Evolutionary conservation across 768 basidiomycete species (phyloP), one percentile per base, ranked within the genome.

Genomic region (Scleroderma citrinum): DNA sequence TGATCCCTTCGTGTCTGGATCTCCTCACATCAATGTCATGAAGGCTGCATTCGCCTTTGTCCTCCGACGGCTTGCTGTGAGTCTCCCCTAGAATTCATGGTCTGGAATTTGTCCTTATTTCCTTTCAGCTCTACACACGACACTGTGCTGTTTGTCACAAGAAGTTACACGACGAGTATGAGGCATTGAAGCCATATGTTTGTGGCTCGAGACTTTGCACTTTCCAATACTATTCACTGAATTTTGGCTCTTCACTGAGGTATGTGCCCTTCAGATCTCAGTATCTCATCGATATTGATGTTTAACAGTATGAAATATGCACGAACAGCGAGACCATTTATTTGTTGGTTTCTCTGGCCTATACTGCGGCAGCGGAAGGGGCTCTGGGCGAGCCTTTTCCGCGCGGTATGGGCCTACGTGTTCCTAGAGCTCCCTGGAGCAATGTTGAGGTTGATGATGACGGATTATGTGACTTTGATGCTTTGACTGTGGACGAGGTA

Each of bases 71-170:
- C 67, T 86, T 34, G 72, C 77, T 49, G 83, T 83, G 54, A 47
- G 72, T 29, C 26, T 29, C 8, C 5, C 8, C 26, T 8, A 29
- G 26, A 29, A 29, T 29, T 29, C 26, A 29, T 29, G n/a, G n/a
- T n/a, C n/a, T n/a, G n/a, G 61, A 13, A n/a, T 16, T 8, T 10
- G 17, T 30, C 4, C 31, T 51, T 14, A 37, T 45, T 26, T 40
- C 34, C 32, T 35, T 1, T 24, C 51, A 85, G 81, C 70, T 87
- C 19, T 87, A 83, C 55, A 78, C 81, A 0, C 72, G 78, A 19
- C 85, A 79, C 63, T 88, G 86, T 55, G 71, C 84, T n/a, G 81
- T 85, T n/a, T 87, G 86, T 64, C 84, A 85, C 57, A 77, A 77
- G 54, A 76, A 73, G 52, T 69, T 83, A 26, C 56, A 70, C 10